Conservation (phyloP, 1,139 yeast genomes). For the Nakaseomyces kungkrabaensis region DNA sequence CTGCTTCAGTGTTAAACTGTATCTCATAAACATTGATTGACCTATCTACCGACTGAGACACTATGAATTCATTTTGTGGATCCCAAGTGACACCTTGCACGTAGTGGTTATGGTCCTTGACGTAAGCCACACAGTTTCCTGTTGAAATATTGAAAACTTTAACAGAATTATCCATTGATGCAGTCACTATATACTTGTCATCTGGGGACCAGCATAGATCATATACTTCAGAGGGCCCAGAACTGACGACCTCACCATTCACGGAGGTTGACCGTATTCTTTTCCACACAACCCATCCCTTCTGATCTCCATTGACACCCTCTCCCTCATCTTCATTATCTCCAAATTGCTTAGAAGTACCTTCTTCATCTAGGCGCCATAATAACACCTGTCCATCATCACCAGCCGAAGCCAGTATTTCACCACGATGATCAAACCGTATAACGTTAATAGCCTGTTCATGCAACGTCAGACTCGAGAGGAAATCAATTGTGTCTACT, state of each 20-base stretch:
- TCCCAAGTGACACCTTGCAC: constrained; percentile 98
- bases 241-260: constrained; percentile 1
- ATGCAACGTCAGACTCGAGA: constrained; percentile 75
- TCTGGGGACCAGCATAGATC: constrained; percentile 91
- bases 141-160: constrained; percentile 51
- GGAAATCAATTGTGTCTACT: constrained; percentile 43
- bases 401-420: constrained; percentile 75
- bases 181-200: constrained; percentile 64
- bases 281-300: constrained; percentile 49
- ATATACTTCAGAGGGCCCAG: constrained; percentile 54
- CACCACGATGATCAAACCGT: constrained; percentile 59
- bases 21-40: constrained; percentile 54
- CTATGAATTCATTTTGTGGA: constrained; percentile 64
- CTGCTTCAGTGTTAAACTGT: constrained; percentile 9
- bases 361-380: constrained; percentile 56
- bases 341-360: constrained; percentile 1
- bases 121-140: constrained; percentile 52
- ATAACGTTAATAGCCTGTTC: constrained; percentile 93
- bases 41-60: constrained; percentile 87
- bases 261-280: constrained; percentile 9
- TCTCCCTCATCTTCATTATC: constrained; percentile 8
- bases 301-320: constrained; percentile 43
- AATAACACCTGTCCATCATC: constrained; percentile 85
- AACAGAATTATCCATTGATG: constrained; percentile 81
- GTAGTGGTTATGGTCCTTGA: constrained; percentile 73